A percentile compares a stretch with the other conserved stretches of the same genome.
Evolutionary conservation across 192 early-diverging fungal species (phyloP).

Genomic region (Backusella circina): DNA sequence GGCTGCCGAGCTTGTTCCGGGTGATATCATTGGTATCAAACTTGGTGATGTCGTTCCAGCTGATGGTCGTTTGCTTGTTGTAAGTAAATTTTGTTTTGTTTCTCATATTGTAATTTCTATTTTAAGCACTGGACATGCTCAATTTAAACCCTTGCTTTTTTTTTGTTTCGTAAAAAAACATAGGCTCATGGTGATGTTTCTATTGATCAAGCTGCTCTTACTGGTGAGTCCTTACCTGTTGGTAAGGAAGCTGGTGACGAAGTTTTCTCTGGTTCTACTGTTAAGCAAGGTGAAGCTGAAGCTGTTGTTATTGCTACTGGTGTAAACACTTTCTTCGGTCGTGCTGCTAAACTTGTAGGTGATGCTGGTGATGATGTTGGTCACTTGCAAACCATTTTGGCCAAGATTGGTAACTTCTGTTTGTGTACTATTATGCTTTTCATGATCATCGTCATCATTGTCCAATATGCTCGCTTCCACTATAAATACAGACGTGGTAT

Average conservation of each 20-base stretch:
- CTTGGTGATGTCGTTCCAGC: conserved; percentile 88
- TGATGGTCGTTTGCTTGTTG: conserved; percentile 73
- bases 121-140: background rate
- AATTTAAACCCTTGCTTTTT: background rate
- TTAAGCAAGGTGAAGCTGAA: conserved; percentile 79
- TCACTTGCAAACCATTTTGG: conserved; percentile 70
- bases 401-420: conserved; percentile 76
- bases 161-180: conserved; percentile 8
- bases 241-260: conserved; percentile 69
- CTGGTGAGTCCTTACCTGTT: conserved; percentile 69
- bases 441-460: conserved; percentile 62
- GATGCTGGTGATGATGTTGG: conserved; percentile 72
- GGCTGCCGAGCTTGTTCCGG: conserved; percentile 73
- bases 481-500: conserved; percentile 73
- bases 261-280: conserved; percentile 74
- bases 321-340: conserved; percentile 79
- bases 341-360: conserved; percentile 75
- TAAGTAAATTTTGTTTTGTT: conserved; percentile 25
- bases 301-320: conserved; percentile 79
- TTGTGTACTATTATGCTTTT: conserved; percentile 69
- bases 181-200: conserved; percentile 45
- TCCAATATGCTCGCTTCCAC: conserved; percentile 65
- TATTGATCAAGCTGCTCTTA: conserved; percentile 69
- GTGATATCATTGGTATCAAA: conserved; percentile 82
- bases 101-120: background rate